phyloP scores from a whole-genome alignment of 2,329 filamentous ascomycete genomes.

The Davidsoniella virescens region DNA sequence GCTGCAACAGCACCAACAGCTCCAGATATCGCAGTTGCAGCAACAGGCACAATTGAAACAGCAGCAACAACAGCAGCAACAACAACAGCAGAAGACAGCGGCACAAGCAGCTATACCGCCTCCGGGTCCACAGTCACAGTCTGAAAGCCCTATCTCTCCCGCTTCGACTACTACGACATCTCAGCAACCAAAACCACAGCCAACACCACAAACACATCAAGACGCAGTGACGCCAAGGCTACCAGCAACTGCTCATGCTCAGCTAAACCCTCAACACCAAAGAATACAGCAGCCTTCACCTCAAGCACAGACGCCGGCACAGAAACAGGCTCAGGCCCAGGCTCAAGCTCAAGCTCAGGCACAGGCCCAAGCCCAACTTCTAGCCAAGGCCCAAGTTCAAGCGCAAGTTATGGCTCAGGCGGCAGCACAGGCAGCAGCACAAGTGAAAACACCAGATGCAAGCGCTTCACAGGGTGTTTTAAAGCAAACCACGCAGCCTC shows the following conservation, averaged over 20 bases:
- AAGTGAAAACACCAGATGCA: background rate
- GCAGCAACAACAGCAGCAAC: constrained; percentile 5
- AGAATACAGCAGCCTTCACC: background rate
- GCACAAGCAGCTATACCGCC: background rate
- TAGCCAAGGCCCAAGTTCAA: background rate
- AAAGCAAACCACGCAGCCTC: background rate
- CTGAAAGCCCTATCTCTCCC: too few species aligned
- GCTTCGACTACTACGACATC: too few species aligned
- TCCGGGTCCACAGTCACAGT: background rate
- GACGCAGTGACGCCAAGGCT: too few species aligned
- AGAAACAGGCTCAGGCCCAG: background rate
- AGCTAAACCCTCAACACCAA: constrained; percentile 1
- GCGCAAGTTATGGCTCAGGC: too few species aligned
- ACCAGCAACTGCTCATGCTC: background rate
- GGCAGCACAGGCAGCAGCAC: background rate
- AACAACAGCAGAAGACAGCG: background rate
- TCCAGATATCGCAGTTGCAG: background rate
- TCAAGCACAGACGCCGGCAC: background rate
- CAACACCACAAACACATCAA: too few species aligned
- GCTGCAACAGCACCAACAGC: too few species aligned
- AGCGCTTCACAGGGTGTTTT: background rate
- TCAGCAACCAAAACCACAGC: too few species aligned
- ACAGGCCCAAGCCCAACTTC: too few species aligned
- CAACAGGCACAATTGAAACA: constrained; percentile 1
- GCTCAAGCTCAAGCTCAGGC: background rate